Conservation (phyloP, 2,329 filamentous ascomycete genomes). For the Pseudocercospora macadamiae region DNA sequence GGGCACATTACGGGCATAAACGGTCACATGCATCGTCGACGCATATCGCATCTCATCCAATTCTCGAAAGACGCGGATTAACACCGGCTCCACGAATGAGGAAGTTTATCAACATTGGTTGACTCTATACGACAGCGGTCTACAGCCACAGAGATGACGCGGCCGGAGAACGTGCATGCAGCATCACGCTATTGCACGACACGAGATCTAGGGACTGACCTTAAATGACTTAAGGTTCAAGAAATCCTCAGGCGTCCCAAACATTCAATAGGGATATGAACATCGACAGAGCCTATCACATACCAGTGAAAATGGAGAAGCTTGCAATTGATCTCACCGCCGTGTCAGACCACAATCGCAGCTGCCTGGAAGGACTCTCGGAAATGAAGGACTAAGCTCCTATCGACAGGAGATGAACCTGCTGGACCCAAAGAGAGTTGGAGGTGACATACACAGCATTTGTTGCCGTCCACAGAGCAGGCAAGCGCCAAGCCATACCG, state of each 20-base stretch:
- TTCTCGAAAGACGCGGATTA: constrained; percentile 18
- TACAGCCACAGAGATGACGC: constrained; percentile 6
- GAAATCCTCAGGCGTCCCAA: background rate
- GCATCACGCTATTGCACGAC: background rate
- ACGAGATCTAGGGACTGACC: background rate
- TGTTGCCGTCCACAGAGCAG: no score
- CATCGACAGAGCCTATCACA: no score
- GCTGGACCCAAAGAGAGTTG: no score
- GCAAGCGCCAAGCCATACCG: no score
- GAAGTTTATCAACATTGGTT: background rate
- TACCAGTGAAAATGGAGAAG: no score
- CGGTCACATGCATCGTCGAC: constrained; percentile 16
- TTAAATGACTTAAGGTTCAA: constrained; percentile 4
- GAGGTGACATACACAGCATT: no score
- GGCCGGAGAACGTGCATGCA: background rate
- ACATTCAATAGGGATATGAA: no score
- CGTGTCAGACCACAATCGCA: no score
- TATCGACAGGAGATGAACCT: no score
- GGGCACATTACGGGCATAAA: constrained; percentile 13
- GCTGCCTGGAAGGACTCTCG: no score
- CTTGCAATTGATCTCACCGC: no score
- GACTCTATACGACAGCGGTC: background rate
- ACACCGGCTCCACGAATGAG: background rate
- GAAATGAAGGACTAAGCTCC: no score
- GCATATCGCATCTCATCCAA: constrained; percentile 16